These are phyloP conservation scores for Penicillium crustosum DNA, from an alignment of 2,329 filamentous ascomycete species.

Conservation along the genomic window DNA sequence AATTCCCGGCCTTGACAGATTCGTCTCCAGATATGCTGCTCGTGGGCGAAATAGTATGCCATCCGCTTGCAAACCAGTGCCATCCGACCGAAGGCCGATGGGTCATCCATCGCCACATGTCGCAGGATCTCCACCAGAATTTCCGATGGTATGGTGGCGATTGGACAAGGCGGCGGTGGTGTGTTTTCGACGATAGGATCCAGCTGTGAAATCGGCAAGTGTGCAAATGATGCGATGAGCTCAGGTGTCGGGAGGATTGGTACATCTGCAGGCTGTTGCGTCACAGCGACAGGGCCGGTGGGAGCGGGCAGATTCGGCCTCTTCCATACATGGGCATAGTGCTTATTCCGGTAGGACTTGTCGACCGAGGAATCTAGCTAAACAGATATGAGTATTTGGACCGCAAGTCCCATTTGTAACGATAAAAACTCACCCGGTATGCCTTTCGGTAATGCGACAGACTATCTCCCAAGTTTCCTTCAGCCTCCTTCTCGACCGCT, in stretches of 20 bases:
- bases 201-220: constrained; percentile 65
- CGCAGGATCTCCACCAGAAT: constrained; percentile 76
- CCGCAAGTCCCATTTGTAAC: neutral
- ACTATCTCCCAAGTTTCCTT: constrained; percentile 86
- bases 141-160: constrained; percentile 76
- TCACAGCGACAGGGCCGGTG: constrained; percentile 54
- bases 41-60: constrained; percentile 78
- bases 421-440: constrained; percentile 63
- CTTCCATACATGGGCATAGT: constrained; percentile 71
- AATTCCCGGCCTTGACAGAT: constrained; percentile 69
- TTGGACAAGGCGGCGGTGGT: constrained; percentile 73
- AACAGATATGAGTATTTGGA: constrained; percentile 18
- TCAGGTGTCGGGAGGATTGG: constrained; percentile 58
- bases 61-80: constrained; percentile 82
- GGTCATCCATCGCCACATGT: constrained; percentile 71
- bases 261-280: constrained; percentile 58
- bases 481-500: constrained; percentile 82
- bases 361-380: constrained; percentile 84
- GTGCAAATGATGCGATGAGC: constrained; percentile 73
- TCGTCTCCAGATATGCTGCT: constrained; percentile 82
- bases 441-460: constrained; percentile 84
- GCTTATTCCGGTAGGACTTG: constrained; percentile 82
- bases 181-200: constrained; percentile 70
- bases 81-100: constrained; percentile 73
- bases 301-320: constrained; percentile 44